Evolutionary conservation across 257 asterid genomes (phyloP).

Genomic region (Solanum virginianum): DNA sequence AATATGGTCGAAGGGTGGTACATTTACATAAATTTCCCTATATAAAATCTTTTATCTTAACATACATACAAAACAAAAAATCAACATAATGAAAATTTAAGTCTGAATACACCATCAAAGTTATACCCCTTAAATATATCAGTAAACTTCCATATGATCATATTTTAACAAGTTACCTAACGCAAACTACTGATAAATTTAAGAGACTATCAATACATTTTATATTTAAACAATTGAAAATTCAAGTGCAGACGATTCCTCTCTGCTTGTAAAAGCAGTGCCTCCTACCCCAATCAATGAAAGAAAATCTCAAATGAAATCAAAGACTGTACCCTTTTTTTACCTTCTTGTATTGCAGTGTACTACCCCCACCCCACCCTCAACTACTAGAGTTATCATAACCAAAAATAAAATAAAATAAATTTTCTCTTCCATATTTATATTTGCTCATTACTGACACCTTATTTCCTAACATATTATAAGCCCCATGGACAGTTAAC

Average conservation of each 20-base stretch:
- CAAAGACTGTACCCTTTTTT: constrained; percentile 20
- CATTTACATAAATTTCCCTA: too few species aligned
- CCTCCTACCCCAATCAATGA: constrained; percentile 4
- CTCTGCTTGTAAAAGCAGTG: not conserved
- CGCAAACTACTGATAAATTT: not conserved
- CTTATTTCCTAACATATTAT: not conserved
- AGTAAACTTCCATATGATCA: too few species aligned
- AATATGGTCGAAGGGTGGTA: too few species aligned
- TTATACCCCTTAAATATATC: too few species aligned
- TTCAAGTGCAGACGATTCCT: not conserved
- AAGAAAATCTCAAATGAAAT: constrained; percentile 19
- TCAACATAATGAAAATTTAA: too few species aligned
- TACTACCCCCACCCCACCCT: not conserved
- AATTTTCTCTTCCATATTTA: not conserved
- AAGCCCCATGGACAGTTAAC: not conserved
- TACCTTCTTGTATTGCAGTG: not conserved
- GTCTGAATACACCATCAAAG: too few species aligned
- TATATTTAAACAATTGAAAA: not conserved
- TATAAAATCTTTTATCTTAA: too few species aligned
- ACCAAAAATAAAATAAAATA: not conserved
- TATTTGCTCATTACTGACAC: not conserved
- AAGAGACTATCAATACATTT: not conserved
- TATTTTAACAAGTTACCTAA: too few species aligned
- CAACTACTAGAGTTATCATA: not conserved
- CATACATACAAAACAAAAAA: too few species aligned